These are phyloP conservation scores for Xylaria nigripes DNA, from an alignment of 495 filamentous ascomycete genomes.

Conservation along the genomic window DNA sequence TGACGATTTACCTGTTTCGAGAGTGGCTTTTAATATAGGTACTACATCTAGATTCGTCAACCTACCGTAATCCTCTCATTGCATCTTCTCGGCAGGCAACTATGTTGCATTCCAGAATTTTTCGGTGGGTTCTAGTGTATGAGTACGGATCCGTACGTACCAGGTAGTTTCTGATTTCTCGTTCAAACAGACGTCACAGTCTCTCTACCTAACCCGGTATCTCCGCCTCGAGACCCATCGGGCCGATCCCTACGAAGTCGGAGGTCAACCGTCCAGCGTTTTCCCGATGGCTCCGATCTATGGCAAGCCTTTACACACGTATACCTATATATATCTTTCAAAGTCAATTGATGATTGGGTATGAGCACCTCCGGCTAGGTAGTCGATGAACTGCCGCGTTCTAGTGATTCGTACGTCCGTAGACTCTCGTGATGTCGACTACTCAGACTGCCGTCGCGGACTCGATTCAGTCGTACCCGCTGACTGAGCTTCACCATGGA, in stretches of 20 bases:
- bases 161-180: no score
- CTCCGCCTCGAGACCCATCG: background rate
- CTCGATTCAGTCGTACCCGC: constrained; percentile 12
- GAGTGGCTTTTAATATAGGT: no score
- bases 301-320: background rate
- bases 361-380: background rate
- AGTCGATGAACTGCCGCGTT: no score
- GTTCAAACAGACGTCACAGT: background rate
- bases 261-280: constrained; percentile 1
- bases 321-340: background rate
- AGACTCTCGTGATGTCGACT: constrained; percentile 12
- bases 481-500: constrained; percentile 17
- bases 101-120: no score
- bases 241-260: background rate
- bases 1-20: no score
- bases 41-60: no score
- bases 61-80: no score
- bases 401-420: no score
- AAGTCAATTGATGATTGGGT: background rate
- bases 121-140: no score
- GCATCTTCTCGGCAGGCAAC: no score
- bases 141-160: no score
- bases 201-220: background rate
- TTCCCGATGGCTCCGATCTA: background rate
- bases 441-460: constrained; percentile 14